These are phyloP conservation scores for Tuber calosporum DNA, from an alignment of 495 filamentous ascomycete genomes.

Conservation along the genomic window DNA sequence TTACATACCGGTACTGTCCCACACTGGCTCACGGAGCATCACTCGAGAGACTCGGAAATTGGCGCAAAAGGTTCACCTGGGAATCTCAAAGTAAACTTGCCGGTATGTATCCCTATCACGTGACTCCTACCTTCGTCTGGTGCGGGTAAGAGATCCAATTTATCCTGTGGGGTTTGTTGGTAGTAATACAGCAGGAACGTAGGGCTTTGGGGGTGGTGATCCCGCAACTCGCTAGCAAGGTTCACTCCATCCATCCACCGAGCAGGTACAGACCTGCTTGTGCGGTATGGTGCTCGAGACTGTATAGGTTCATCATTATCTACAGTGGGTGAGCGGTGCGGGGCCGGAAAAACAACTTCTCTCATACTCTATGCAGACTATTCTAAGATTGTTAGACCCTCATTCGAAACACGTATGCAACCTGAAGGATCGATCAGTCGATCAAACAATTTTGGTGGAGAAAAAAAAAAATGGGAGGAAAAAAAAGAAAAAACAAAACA, in stretches of 20 bases:
- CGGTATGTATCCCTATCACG: background rate
- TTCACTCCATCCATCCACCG: background rate
- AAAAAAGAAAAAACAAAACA: background rate
- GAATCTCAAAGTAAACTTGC: background rate
- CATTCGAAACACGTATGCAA: conserved; percentile 9
- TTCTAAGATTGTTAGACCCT: background rate
- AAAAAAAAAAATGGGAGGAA: too few species aligned
- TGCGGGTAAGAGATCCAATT: background rate
- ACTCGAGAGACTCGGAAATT: background rate
- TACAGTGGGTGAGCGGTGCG: background rate
- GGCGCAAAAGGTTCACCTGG: background rate
- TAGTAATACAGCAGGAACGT: background rate
- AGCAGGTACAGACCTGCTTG: background rate
- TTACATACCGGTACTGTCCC: background rate
- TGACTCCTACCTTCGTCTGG: background rate
- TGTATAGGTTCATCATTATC: background rate
- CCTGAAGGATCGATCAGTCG: conserved; percentile 1
- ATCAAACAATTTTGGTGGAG: background rate
- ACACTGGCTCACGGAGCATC: background rate
- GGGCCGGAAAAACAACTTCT: background rate
- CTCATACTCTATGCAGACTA: background rate
- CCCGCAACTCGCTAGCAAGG: background rate
- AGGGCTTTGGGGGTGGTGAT: background rate
- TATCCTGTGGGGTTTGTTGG: background rate
- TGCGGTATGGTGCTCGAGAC: background rate